These are phyloP conservation scores for Scleromitrula shiraiana DNA, from an alignment of 2,329 filamentous ascomycete species.

Conservation along the genomic window DNA sequence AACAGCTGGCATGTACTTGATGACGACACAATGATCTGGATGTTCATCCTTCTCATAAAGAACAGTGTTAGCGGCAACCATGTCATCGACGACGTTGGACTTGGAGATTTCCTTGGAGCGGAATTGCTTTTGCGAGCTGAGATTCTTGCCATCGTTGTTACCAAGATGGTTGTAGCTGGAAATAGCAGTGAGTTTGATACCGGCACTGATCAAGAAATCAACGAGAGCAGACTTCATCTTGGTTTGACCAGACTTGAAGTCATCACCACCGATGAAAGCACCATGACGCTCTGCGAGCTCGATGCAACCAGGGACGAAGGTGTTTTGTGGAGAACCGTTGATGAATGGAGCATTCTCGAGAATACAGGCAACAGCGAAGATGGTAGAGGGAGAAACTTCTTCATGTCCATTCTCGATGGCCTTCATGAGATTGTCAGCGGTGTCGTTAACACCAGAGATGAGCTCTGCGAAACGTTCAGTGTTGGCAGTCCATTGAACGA, in stretches of 20 bases:
- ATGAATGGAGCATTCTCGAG: slow-evolving; percentile 89
- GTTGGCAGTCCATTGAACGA: slow-evolving; percentile 98
- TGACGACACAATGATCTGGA: slow-evolving; percentile 96
- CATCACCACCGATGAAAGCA: slow-evolving; percentile 92
- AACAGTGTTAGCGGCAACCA: slow-evolving; percentile 91
- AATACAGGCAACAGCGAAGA: slow-evolving; percentile 93
- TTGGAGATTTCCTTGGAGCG: slow-evolving; percentile 99
- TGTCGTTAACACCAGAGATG: slow-evolving; percentile 86
- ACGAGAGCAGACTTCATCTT: slow-evolving; percentile 99
- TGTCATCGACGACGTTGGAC: slow-evolving; percentile 98
- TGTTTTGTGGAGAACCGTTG: slow-evolving; percentile 99
- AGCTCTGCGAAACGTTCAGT: slow-evolving; percentile 94
- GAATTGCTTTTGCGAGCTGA: slow-evolving; percentile 97
- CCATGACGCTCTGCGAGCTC: slow-evolving; percentile 79
- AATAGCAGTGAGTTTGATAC: slow-evolving; percentile 98
- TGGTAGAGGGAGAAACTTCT: slow-evolving; percentile 89
- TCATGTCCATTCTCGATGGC: slow-evolving; percentile 80
- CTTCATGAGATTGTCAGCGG: slow-evolving; percentile 84
- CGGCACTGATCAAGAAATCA: slow-evolving; percentile 96
- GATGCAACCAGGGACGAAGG: slow-evolving; percentile 89
- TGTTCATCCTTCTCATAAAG: slow-evolving; percentile 90
- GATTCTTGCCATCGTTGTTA: slow-evolving; percentile 98
- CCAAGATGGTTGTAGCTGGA: slow-evolving; percentile 98
- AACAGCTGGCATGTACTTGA: slow-evolving; percentile 99
- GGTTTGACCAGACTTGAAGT: slow-evolving; percentile 99